Evolutionary conservation across 495 filamentous ascomycete species (phyloP), one percentile per base, ranked within the genome.

Genomic region (Acidiella bohemica): DNA sequence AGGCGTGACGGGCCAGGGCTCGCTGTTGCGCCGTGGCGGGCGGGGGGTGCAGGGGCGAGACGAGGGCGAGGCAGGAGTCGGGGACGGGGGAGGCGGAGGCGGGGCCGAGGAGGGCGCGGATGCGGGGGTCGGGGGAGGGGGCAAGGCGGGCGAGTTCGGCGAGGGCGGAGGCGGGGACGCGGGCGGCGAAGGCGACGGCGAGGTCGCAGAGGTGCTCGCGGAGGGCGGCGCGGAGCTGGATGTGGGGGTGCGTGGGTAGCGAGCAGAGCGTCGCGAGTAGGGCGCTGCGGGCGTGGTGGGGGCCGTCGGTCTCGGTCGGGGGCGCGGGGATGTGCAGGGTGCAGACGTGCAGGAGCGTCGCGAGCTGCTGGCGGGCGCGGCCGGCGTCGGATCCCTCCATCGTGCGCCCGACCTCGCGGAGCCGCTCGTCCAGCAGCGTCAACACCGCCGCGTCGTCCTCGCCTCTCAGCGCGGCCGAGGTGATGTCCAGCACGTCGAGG

Each of bases 1-100:
- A 42, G n/a, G 30, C 2, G 20, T 49, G 34, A n/a, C 21, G 20
- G 26, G 16, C 18, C 17, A 45, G 9, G 22, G 36, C 31, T 16
- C 47, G 47, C 22, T 45, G 41, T 36, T 42, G 45, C 18, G 36
- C 36, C 3, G 35, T 37, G 2, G 27, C 35, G 5, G 30, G 25
- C 25, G 22, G 1, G 3, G 28, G 24, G 5, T 33, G 46, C 14
- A 43, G 41, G 18, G 30, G 48, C 3, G 29, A 59, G 31, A 30
- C 37, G 11, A 48, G 39, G 2, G 40, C 42, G 20, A 62, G 50
- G 56, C 59, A 60, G 10, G 44, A 44, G 29, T 60, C 57, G 0
- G 43, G 34, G 7, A n/a, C 7, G 7, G n/a, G 7, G 7, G 32
- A 1, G 4, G 36, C 36, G 9, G 37, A 11, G 10, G 31, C 33